Evolutionary conservation across 1,284 basidiomycete species (phyloP).

Genomic region (Naganishia cerealis): DNA sequence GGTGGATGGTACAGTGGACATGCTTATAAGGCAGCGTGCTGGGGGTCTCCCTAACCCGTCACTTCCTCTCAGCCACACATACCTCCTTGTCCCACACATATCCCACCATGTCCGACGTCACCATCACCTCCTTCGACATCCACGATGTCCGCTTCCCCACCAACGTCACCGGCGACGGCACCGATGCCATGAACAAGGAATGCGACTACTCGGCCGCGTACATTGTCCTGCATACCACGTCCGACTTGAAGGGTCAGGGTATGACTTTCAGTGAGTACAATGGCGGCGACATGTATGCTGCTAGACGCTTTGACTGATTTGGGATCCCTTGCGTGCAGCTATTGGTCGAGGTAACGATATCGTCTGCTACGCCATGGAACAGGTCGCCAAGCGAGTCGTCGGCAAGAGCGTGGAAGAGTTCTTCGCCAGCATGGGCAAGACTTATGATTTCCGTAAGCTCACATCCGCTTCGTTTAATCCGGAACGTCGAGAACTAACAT

Average conservation of each 20-base stretch:
- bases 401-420: constrained; percentile 80
- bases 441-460: constrained; percentile 52
- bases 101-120: constrained; percentile 37
- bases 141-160: constrained; percentile 76
- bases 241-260: constrained; percentile 74
- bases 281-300: background rate
- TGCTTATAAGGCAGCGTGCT: constrained; percentile 15
- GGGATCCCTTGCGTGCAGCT: constrained; percentile 49
- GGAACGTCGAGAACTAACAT: background rate
- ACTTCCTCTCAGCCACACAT: background rate
- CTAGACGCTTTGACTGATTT: background rate
- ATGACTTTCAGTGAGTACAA: constrained; percentile 77
- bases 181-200: constrained; percentile 88
- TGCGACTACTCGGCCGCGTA: constrained; percentile 95
- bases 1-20: background rate
- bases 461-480: background rate
- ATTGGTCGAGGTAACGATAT: constrained; percentile 94
- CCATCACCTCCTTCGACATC: constrained; percentile 50
- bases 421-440: constrained; percentile 79
- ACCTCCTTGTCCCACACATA: background rate
- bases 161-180: constrained; percentile 75
- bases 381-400: constrained; percentile 74
- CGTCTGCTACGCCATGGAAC: constrained; percentile 76
- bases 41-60: background rate
- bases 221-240: constrained; percentile 68